Base-by-base conservation (phyloP, 2,329 filamentous ascomycete genomes). In the Epichloe amarillans region DNA sequence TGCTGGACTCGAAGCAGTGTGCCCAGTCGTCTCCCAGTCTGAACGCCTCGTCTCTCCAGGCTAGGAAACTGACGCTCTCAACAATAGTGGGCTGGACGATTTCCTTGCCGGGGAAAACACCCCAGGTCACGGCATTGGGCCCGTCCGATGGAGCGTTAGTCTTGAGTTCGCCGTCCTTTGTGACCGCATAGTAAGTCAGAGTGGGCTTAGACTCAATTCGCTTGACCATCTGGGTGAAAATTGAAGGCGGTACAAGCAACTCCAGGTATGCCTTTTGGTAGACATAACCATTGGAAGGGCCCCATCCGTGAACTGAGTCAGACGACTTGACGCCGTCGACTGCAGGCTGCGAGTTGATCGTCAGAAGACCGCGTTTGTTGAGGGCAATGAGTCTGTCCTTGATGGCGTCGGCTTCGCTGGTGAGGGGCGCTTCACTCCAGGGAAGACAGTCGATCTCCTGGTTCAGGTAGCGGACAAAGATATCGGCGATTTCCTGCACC, bases 21-120 rank as follows among this genome's bases (percentile, higher is more conserved):
- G 88, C 87, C 93, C 93, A 98, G 63, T 98, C 90, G 52, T 85
- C 78, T 50, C 93, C 93, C 10, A 98, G 77, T 54, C 87, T 82
- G 74, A 89, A 98, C 15, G 95, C 94, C 69, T 98, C 93, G 59
- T 98, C 93, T 70, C 95, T 95, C 93, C 93, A 98, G 2, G 93
- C 93, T 50, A 98, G 74, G 77, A 98, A 98, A 66, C 88, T 95
- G 65, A 98, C 84, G 17, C 88, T 94, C 71, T 98, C 93, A 49
- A 98, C 93, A 61, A 98, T 96, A n/a, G 93, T 98, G 14, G 93
- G 93, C 68, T 98, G 93, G n/a, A 98, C 90, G 63, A 98, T 96
- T 69, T 98, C 93, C 67, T 97, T 95, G 52, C 93, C 93, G 0
- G 93, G 72, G 72, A 97, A 98, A 36, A 98, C 94, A 68, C 93